These are phyloP conservation scores for Yarrowia hollandica DNA, from an alignment of 805 yeast genomes.

Conservation along the genomic window DNA sequence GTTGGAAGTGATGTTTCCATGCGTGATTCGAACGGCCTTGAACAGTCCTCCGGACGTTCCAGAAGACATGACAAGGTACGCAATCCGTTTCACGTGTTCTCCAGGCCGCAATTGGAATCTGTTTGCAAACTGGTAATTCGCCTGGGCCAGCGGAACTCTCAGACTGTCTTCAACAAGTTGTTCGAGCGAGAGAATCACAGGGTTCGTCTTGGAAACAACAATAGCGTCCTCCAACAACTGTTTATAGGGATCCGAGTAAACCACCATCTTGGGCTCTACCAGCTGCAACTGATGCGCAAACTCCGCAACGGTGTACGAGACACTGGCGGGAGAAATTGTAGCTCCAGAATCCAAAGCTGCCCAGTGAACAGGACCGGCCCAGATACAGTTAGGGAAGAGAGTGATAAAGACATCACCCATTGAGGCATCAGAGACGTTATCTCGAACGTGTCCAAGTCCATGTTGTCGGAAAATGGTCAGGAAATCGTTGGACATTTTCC, in stretches of 20 bases:
- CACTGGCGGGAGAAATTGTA: background rate
- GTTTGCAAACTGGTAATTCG: background rate
- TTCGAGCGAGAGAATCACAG: background rate
- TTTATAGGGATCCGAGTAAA: background rate
- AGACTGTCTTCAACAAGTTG: background rate
- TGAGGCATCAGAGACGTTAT: background rate
- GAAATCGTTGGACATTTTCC: constrained; percentile 11
- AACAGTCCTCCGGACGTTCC: constrained; percentile 57
- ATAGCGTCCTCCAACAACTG: background rate
- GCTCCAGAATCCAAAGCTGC: constrained; percentile 14
- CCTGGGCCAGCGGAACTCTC: background rate
- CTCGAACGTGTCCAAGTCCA: background rate
- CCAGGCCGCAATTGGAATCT: background rate
- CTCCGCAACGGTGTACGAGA: background rate
- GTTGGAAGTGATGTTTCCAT: constrained; percentile 51
- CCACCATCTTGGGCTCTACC: background rate
- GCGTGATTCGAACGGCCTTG: constrained; percentile 73
- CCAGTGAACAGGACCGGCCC: constrained; percentile 17
- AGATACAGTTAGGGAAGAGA: background rate
- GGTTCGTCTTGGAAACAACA: background rate
- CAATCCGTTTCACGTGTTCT: constrained; percentile 21
- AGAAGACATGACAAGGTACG: constrained; percentile 40
- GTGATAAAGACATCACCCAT: background rate
- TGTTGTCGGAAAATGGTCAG: background rate
- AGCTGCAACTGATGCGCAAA: background rate